phyloP scores from a whole-genome alignment of 345 rosid species.

The Camelina sativa region DNA sequence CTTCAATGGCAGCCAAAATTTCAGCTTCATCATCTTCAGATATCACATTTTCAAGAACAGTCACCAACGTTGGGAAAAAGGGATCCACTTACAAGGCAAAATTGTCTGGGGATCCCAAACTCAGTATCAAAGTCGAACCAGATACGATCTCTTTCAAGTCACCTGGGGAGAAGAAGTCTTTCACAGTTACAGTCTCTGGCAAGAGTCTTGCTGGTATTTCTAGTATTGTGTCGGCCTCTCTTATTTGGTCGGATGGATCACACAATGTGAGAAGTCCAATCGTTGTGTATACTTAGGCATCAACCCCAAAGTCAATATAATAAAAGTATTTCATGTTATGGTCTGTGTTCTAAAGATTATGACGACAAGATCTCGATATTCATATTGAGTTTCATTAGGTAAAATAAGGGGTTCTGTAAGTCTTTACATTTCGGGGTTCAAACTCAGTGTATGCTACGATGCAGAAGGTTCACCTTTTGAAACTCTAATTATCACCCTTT shows the following conservation, averaged over 20 bases:
- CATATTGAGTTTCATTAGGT: background rate
- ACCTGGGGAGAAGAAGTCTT: slow-evolving; percentile 35
- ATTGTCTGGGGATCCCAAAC: slow-evolving; percentile 12
- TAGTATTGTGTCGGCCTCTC: slow-evolving; percentile 24
- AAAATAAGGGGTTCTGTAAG: background rate
- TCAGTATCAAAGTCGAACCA: slow-evolving; percentile 40
- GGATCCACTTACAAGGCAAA: slow-evolving; percentile 42
- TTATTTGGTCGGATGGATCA: slow-evolving; percentile 44
- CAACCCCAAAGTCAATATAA: background rate
- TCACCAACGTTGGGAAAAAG: slow-evolving; percentile 45
- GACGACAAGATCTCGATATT: background rate
- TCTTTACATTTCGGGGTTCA: slow-evolving; percentile 26
- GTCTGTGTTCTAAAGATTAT: background rate
- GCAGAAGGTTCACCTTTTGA: background rate
- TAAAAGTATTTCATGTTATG: background rate
- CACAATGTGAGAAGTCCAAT: slow-evolving; percentile 39
- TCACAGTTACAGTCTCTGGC: slow-evolving; percentile 37
- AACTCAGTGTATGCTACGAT: slow-evolving; percentile 7
- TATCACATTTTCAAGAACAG: slow-evolving; percentile 43
- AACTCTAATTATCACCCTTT: too few relatives aligned
- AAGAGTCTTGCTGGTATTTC: slow-evolving; percentile 32
- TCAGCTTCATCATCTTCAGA: slow-evolving; percentile 10
- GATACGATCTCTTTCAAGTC: slow-evolving; percentile 31
- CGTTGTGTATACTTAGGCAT: slow-evolving; percentile 26
- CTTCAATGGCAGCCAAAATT: slow-evolving; percentile 46